Evolutionary conservation across 176 grass and related monocot genomes (phyloP), one percentile per base, ranked within the genome.

Genomic region (Lolium perenne): DNA sequence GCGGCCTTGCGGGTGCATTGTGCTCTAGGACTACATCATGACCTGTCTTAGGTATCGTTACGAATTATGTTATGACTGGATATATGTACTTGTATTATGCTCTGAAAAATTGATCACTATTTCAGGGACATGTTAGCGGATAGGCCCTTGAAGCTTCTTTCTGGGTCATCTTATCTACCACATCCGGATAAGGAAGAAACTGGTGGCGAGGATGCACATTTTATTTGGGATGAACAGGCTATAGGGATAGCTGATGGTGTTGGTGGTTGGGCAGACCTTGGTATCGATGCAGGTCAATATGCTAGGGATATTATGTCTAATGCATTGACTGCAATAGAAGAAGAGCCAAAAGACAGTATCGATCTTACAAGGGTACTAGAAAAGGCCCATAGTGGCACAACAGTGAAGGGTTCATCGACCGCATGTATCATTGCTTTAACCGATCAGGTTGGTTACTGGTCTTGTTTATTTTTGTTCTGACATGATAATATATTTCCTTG

Each of bases 371-470:
- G 81, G 72, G 87, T 94, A 20, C 53, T 94, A 51, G 89, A 94
- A 49, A 94, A 91, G 77, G 92, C 92, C 80, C 91, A 94, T 73
- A 32, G 61, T 45, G 83, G 61, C 72, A 94, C 92, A 38, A 92
- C 89, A 60, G 84, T 82, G 54, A 83, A 84, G 60, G 92, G 92
- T 58, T 91, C 89, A 58, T 92, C 92, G 26, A 94, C 92, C 8
- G 92, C 92, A 14, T 94, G 92, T 82, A 94, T 94, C 77, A 92
- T 94, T 83, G 87, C 89, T 75, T 79, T 94, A n/a, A 92, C 90
- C 38, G 80, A 94, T 74, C 80, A 92, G 92, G 92, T 94, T 81
- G 65, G 63, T 69, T 25, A 55, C 18, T 71, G 1, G 40, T 82
- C 49, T 71, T 71, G 29, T 43, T 65, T 17, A 23, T 71, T 72